A percentile compares a stretch with the other conserved stretches of the same genome.
Conservation (phyloP, 352 stramenopile genomes). For the Globisporangium okanoganense region DNA sequence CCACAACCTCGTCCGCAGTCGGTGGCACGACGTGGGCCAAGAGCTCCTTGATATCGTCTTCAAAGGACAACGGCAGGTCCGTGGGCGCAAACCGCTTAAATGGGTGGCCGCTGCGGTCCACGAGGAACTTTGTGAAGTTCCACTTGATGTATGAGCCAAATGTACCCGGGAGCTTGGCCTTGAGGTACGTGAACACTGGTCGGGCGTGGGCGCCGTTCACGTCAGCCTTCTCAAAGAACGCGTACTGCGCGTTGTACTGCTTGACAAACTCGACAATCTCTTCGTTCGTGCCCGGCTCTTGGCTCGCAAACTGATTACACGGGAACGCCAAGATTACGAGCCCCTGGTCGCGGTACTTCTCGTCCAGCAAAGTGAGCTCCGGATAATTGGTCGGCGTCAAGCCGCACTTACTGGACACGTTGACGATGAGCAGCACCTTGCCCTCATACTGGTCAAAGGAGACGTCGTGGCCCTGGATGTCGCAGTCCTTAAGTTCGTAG, state of each 20-base stretch:
- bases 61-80: slow-evolving; percentile 66
- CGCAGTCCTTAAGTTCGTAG: slow-evolving; percentile 41
- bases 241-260: slow-evolving; percentile 44
- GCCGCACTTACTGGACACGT: slow-evolving; percentile 32
- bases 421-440: slow-evolving; percentile 13
- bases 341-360: slow-evolving; percentile 20
- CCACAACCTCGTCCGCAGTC: background rate
- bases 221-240: slow-evolving; percentile 51
- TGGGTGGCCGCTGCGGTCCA: slow-evolving; percentile 73
- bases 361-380: slow-evolving; percentile 13
- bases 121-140: slow-evolving; percentile 91
- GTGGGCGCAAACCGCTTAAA: slow-evolving; percentile 71
- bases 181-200: slow-evolving; percentile 33
- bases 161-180: slow-evolving; percentile 12
- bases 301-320: slow-evolving; percentile 45
- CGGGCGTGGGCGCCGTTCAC: slow-evolving; percentile 33
- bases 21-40: slow-evolving; percentile 18
- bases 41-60: slow-evolving; percentile 73
- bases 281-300: slow-evolving; percentile 47
- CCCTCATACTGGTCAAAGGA: slow-evolving; percentile 1
- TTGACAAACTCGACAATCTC: slow-evolving; percentile 46
- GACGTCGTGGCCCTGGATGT: slow-evolving; percentile 42
- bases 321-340: slow-evolving; percentile 38
- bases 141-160: slow-evolving; percentile 17
- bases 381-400: slow-evolving; percentile 45